These are phyloP conservation scores for Lichtheimia hyalospora DNA, from an alignment of 371 early-diverging fungal genomes.

Conservation along the genomic window DNA sequence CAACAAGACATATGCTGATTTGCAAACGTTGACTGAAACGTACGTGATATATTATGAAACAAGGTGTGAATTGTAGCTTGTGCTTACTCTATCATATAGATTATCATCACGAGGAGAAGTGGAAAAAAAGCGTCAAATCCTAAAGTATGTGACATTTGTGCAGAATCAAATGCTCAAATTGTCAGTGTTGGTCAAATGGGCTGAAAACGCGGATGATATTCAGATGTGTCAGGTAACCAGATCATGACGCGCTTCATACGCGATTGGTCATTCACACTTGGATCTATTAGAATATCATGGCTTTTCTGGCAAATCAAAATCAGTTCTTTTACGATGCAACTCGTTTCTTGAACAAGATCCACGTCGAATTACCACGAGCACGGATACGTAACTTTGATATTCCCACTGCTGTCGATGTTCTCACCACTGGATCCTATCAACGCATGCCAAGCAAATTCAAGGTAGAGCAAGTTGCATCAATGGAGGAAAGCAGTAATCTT, in stretches of 20 bases:
- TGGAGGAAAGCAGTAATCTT: conserved; percentile 11
- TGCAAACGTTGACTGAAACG: conserved; percentile 61
- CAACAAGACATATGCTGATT: conserved; percentile 55
- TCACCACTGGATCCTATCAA: conserved; percentile 74
- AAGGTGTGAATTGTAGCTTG: neutral
- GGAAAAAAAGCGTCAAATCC: conserved; percentile 56
- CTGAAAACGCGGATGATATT: conserved; percentile 67
- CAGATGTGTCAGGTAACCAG: conserved; percentile 70
- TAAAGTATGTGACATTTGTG: conserved; percentile 59
- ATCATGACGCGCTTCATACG: neutral
- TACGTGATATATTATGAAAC: conserved; percentile 31
- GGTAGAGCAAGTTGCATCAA: conserved; percentile 17
- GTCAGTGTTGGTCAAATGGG: conserved; percentile 73
- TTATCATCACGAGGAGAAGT: conserved; percentile 60
- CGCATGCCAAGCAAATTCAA: conserved; percentile 61
- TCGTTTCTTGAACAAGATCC: conserved; percentile 66
- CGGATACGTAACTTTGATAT: conserved; percentile 78
- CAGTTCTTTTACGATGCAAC: conserved; percentile 66
- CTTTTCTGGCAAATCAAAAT: conserved; percentile 72
- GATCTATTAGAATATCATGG: conserved; percentile 61
- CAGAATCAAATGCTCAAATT: conserved; percentile 65
- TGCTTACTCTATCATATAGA: conserved; percentile 20
- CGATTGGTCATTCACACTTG: neutral
- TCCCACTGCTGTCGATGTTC: conserved; percentile 71
- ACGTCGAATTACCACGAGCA: conserved; percentile 62